A percentile compares a stretch with the other conserved stretches of the same genome.
Conservation (phyloP, 2,329 filamentous ascomycete species). For the Monosporascus cannonballus region DNA sequence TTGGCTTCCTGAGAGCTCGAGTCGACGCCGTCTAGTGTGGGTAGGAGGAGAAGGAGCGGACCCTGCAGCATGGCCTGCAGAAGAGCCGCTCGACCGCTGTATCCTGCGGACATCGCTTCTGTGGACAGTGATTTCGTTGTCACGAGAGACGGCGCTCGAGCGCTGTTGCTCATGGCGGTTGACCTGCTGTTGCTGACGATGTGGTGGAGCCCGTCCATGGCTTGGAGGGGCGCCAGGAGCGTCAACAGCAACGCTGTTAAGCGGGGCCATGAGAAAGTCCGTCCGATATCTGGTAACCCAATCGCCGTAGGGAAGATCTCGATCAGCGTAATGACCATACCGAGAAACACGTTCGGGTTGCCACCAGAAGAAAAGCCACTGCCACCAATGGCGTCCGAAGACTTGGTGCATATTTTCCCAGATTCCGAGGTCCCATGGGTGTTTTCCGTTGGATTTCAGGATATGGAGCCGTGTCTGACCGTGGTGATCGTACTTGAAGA, state of each 20-base stretch:
- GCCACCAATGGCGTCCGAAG: slow-evolving; percentile 8
- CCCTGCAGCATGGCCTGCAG: slow-evolving; percentile 1
- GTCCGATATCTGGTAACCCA: slow-evolving; percentile 1
- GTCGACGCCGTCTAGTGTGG: slow-evolving; percentile 1
- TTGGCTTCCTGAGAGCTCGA: slow-evolving; percentile 1
- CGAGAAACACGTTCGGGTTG: slow-evolving; percentile 8
- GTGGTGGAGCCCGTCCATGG: slow-evolving; percentile 1
- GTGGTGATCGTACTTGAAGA: slow-evolving; percentile 5
- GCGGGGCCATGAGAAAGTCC: neutral
- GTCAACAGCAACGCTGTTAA: slow-evolving; percentile 5
- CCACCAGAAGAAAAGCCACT: slow-evolving; percentile 13
- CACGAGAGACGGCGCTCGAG: neutral
- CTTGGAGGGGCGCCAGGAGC: slow-evolving; percentile 1
- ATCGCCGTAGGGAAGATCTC: slow-evolving; percentile 11
- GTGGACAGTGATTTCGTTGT: slow-evolving; percentile 1
- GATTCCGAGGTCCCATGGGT: slow-evolving; percentile 10
- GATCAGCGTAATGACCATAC: slow-evolving; percentile 9
- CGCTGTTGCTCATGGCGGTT: slow-evolving; percentile 2
- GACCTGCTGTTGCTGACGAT: neutral
- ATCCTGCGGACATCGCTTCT: neutral
- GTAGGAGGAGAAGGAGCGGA: neutral
- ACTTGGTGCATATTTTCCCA: slow-evolving; percentile 9
- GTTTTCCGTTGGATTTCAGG: slow-evolving; percentile 1
- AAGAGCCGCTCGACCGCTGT: neutral
- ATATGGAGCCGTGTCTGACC: slow-evolving; percentile 1